These are phyloP conservation scores for Blastocystis sp. DNA, from an alignment of 352 stramenopile genomes.

Conservation along the genomic window DNA sequence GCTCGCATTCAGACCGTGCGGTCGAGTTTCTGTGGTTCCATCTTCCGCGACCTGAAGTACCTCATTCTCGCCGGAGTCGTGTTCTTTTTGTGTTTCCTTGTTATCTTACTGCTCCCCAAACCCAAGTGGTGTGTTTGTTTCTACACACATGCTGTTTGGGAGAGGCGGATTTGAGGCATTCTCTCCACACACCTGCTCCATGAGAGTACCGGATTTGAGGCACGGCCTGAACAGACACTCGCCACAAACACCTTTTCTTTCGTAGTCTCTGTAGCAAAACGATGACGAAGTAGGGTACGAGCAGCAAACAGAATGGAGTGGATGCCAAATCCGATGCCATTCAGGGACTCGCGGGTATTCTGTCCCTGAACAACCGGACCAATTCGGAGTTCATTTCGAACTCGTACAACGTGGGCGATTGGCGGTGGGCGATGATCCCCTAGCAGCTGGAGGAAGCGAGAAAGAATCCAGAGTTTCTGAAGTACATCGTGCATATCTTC, in stretches of 20 bases:
- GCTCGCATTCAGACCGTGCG: neutral
- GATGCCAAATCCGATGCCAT: constrained; percentile 25
- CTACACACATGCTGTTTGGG: neutral
- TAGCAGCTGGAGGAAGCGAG: constrained; percentile 62
- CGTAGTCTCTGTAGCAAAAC: neutral
- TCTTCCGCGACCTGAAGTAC: constrained; percentile 11
- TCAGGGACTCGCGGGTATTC: constrained; percentile 28
- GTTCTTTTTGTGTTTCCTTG: constrained; percentile 8
- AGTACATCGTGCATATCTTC: constrained; percentile 56
- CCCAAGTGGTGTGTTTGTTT: constrained; percentile 15
- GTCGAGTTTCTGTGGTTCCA: neutral
- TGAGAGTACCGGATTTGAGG: neutral
- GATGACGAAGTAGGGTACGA: neutral
- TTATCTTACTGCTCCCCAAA: constrained; percentile 21
- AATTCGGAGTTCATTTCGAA: neutral
- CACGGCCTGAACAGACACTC: neutral
- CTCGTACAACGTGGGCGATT: constrained; percentile 12
- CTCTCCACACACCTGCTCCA: neutral
- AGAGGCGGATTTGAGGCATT: neutral
- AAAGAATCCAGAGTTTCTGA: constrained; percentile 61
- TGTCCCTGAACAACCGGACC: constrained; percentile 11
- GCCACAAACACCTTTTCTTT: neutral
- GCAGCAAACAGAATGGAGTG: neutral
- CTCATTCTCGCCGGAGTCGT: neutral
- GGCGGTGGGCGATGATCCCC: neutral